Evolutionary conservation across 2,329 filamentous ascomycete genomes (phyloP).

Genomic region (Cercospora zeae-maydis): DNA sequence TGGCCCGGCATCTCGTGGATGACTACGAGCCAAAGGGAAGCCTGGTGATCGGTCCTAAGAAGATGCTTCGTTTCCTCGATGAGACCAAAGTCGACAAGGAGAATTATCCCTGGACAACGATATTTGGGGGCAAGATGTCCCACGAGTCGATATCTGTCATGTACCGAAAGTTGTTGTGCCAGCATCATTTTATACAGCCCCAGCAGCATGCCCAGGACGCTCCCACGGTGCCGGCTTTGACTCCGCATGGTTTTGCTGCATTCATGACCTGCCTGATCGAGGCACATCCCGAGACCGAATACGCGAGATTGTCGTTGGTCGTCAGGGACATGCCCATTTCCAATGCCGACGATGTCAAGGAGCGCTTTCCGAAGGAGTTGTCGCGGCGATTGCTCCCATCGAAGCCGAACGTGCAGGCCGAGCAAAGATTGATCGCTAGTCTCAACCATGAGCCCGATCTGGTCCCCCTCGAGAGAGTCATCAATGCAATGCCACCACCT

Average conservation of each 20-base stretch:
- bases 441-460: constrained; percentile 40
- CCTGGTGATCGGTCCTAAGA: constrained; percentile 70
- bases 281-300: constrained; percentile 73
- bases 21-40: constrained; percentile 64
- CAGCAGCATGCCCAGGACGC: constrained; percentile 39
- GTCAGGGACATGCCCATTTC: constrained; percentile 68
- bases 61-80: constrained; percentile 71
- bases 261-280: constrained; percentile 73
- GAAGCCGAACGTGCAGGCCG: constrained; percentile 53
- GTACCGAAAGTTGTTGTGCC: constrained; percentile 47
- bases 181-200: constrained; percentile 48
- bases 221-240: constrained; percentile 46
- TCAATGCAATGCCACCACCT: constrained; percentile 35
- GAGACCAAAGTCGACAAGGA: constrained; percentile 63
- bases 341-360: constrained; percentile 60
- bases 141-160: constrained; percentile 43
- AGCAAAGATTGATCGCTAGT: constrained; percentile 57
- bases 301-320: constrained; percentile 64
- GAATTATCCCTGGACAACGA: constrained; percentile 59
- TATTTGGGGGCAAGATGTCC: constrained; percentile 45
- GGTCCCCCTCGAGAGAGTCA: constrained; percentile 43
- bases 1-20: constrained; percentile 71
- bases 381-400: constrained; percentile 69
- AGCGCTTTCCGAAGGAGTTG: constrained; percentile 75
- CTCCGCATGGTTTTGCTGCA: constrained; percentile 45